Evolutionary conservation across 306 rosid species (phyloP).

Genomic region (Cercis canadensis): DNA sequence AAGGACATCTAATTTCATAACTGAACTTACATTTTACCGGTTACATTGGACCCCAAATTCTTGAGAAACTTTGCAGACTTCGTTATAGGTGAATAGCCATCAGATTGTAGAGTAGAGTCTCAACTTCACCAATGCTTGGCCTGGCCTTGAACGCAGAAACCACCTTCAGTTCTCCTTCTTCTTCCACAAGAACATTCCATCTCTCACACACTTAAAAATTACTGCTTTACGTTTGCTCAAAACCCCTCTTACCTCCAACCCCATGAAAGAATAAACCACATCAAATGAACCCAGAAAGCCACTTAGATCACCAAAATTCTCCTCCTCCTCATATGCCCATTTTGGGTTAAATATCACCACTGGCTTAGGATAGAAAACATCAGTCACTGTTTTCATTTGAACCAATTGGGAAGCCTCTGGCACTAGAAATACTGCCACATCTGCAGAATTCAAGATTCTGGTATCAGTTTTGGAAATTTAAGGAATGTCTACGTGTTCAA

Average conservation of each 20-base stretch:
- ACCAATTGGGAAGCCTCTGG: too few species aligned
- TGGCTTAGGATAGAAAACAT: slow-evolving; percentile 52
- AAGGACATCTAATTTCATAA: slow-evolving; percentile 3
- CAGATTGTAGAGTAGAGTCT: slow-evolving; percentile 82
- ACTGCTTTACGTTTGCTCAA: slow-evolving; percentile 78
- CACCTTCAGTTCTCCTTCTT: slow-evolving; percentile 65
- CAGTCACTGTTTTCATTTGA: too few species aligned
- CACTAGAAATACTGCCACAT: too few species aligned
- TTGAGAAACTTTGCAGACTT: slow-evolving; percentile 82
- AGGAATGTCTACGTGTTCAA: slow-evolving; percentile 60
- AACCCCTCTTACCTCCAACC: slow-evolving; percentile 86
- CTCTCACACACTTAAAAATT: slow-evolving; percentile 72
- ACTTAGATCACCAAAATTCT: slow-evolving; percentile 58
- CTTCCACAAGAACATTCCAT: slow-evolving; percentile 90
- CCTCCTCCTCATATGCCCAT: slow-evolving; percentile 86
- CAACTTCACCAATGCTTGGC: slow-evolving; percentile 78
- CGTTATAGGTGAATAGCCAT: slow-evolving; percentile 89
- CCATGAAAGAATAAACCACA: slow-evolving; percentile 78
- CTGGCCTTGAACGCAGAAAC: slow-evolving; percentile 66
- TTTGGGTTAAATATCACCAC: slow-evolving; percentile 83
- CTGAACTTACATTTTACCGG: slow-evolving; percentile 68
- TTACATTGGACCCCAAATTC: slow-evolving; percentile 81
- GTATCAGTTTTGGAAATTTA: slow-evolving; percentile 45
- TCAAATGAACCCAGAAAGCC: slow-evolving; percentile 81
- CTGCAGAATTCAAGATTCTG: not conserved